These are phyloP conservation scores for Cantharellus anzutake DNA, from an alignment of 768 basidiomycete genomes.

Conservation along the genomic window DNA sequence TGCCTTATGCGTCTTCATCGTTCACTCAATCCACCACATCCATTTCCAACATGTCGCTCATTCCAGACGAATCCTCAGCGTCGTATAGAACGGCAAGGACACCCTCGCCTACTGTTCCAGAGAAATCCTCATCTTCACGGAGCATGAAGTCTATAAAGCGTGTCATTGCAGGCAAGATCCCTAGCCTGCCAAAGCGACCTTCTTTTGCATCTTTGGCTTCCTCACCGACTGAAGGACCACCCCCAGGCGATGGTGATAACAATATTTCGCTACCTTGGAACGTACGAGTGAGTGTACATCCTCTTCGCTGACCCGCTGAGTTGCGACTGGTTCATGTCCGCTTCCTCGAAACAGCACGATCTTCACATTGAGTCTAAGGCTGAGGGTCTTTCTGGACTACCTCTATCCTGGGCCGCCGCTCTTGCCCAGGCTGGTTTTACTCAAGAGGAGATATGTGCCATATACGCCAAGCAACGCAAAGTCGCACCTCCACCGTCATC, in stretches of 20 bases:
- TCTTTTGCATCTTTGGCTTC: not conserved
- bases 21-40: not conserved
- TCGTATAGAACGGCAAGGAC: not conserved
- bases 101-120: not conserved
- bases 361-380: constrained; percentile 6
- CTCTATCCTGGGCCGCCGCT: constrained; percentile 6
- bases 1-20: not conserved
- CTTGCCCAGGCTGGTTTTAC: constrained; percentile 6
- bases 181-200: not conserved
- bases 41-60: not conserved
- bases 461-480: constrained; percentile 3
- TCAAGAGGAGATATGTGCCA: constrained; percentile 3
- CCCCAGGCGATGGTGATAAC: not conserved
- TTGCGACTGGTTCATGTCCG: not conserved
- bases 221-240: not conserved
- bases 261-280: constrained; percentile 2
- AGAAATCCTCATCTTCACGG: not conserved
- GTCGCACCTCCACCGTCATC: constrained; percentile 1
- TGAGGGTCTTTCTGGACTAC: constrained; percentile 2
- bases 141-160: not conserved
- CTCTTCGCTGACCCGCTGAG: not conserved
- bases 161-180: not conserved
- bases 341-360: constrained; percentile 2
- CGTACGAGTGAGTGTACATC: not conserved
- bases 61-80: not conserved